phyloP scores from a whole-genome alignment of 148 eudicot genomes.

The Persicaria tinctoria region DNA sequence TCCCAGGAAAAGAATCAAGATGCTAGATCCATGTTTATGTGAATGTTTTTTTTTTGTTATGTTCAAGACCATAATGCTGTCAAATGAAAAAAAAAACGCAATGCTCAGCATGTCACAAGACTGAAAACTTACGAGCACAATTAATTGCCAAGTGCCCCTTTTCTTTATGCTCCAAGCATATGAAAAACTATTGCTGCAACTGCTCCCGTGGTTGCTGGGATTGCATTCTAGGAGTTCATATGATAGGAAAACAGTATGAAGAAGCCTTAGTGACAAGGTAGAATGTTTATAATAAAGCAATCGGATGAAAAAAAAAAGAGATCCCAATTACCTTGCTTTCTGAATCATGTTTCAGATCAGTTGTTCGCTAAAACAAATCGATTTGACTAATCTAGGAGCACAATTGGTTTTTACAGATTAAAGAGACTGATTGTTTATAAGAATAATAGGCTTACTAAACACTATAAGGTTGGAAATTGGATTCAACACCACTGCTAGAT shows the following conservation, averaged over 20 bases:
- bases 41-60: too few species aligned
- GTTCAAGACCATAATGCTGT: too few species aligned
- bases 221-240: conserved; percentile 46
- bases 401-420: conserved; percentile 11
- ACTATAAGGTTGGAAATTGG: conserved; percentile 41
- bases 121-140: conserved; percentile 71
- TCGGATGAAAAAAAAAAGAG: neutral
- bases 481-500: conserved; percentile 29
- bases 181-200: conserved; percentile 51
- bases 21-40: too few species aligned
- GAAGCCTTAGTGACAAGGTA: neutral
- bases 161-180: conserved; percentile 96
- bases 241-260: neutral
- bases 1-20: too few species aligned
- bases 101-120: neutral
- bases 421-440: neutral
- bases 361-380: conserved; percentile 35
- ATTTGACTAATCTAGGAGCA: conserved; percentile 76
- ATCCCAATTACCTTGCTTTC: conserved; percentile 62
- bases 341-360: conserved; percentile 52
- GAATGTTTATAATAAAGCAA: neutral
- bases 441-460: conserved; percentile 20
- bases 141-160: conserved; percentile 75
- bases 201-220: conserved; percentile 99
- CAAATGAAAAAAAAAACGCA: neutral